Percentiles rank a stretch among this genome's conserved stretches.
phyloP scores from a whole-genome alignment of 1,284 basidiomycete species.

The Ceratobasidium papillatum region DNA sequence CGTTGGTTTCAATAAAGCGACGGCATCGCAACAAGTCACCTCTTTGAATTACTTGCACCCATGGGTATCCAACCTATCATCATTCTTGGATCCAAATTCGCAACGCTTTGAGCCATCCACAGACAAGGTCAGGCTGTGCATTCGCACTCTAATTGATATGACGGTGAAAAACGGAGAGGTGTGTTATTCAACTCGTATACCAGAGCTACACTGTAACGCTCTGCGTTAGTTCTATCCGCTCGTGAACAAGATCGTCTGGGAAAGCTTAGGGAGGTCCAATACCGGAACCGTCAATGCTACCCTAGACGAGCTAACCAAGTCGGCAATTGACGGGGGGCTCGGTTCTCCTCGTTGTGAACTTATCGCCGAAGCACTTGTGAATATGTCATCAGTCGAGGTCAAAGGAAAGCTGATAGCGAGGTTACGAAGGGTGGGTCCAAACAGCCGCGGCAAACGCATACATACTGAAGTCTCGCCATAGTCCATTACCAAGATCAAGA shows the following conservation, averaged over 20 bases:
- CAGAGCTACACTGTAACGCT: background rate
- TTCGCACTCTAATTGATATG: conserved; percentile 77
- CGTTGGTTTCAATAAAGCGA: conserved; percentile 62
- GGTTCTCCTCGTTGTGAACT: conserved; percentile 78
- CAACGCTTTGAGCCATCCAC: conserved; percentile 73
- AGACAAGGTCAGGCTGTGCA: conserved; percentile 76
- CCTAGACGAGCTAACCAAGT: conserved; percentile 78
- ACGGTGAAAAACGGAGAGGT: conserved; percentile 77
- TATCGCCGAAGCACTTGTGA: conserved; percentile 76
- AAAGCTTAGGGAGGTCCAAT: conserved; percentile 74
- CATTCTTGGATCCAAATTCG: conserved; percentile 74
- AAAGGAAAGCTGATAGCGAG: conserved; percentile 80
- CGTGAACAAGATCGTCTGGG: conserved; percentile 79
- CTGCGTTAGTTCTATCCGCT: conserved; percentile 66
- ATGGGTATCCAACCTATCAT: conserved; percentile 82
- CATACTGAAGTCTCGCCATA: conserved; percentile 48
- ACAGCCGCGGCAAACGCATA: background rate
- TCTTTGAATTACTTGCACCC: conserved; percentile 84
- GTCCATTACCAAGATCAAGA: conserved; percentile 77
- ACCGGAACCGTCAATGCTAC: conserved; percentile 71
- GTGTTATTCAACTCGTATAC: conserved; percentile 43
- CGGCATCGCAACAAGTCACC: conserved; percentile 66
- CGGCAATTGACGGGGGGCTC: conserved; percentile 81
- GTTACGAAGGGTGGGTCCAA: conserved; percentile 70
- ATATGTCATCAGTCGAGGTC: conserved; percentile 78